Percentiles rank a stretch among this genome's conserved stretches.
Conservation (phyloP, 2,329 filamentous ascomycete genomes). For the Elsinoe fawcettii region DNA sequence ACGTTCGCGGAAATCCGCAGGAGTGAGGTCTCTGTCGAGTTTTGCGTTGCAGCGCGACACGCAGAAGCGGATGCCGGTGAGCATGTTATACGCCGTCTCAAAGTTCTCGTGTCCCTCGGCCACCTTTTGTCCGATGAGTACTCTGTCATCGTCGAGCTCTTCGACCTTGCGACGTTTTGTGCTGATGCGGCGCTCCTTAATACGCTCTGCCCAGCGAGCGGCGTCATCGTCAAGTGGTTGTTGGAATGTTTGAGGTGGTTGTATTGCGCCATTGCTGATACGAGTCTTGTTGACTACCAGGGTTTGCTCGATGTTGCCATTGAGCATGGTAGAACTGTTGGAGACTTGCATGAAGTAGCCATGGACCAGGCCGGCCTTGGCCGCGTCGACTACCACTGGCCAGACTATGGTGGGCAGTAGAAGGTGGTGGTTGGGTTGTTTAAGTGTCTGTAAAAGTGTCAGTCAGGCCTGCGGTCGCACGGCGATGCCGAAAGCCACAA, state of each 20-base stretch:
- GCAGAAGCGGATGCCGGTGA: constrained; percentile 94
- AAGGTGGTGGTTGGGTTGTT: too few species aligned
- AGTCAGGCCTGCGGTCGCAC: too few species aligned
- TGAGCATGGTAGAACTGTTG: constrained; percentile 3
- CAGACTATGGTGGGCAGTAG: constrained; percentile 13
- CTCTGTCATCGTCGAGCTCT: constrained; percentile 65
- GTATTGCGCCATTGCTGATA: background rate
- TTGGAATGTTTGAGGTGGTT: background rate
- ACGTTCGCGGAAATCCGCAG: constrained; percentile 85
- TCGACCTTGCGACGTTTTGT: constrained; percentile 78
- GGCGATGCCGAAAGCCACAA: too few species aligned
- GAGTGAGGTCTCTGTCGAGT: constrained; percentile 79
- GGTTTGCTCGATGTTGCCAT: constrained; percentile 2
- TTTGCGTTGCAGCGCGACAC: constrained; percentile 96
- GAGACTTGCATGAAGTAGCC: constrained; percentile 7
- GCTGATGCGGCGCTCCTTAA: constrained; percentile 83
- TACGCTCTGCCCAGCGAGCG: constrained; percentile 82
- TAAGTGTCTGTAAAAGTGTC: too few species aligned
- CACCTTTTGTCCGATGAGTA: constrained; percentile 93
- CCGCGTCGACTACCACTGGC: constrained; percentile 4
- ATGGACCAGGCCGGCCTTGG: constrained; percentile 13
- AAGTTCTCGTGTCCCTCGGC: constrained; percentile 96
- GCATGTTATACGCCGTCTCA: constrained; percentile 98
- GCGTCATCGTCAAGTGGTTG: constrained; percentile 70
- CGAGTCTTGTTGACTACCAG: background rate